Conservation (phyloP, 331 rosid genomes). For the Pyrus hybrid region DNA sequence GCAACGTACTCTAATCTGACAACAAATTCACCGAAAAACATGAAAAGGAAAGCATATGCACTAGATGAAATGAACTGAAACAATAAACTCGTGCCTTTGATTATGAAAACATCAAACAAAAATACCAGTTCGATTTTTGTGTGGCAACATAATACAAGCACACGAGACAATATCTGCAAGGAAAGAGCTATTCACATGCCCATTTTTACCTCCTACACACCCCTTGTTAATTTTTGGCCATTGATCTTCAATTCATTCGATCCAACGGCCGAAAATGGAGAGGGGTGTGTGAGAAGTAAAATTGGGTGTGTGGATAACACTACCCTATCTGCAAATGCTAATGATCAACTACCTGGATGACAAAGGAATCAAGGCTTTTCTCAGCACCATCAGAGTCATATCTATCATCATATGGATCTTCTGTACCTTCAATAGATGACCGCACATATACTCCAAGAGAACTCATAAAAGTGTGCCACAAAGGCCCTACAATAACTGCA, state of each 20-base stretch:
- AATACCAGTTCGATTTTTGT: not conserved
- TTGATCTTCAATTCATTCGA: too few relatives aligned
- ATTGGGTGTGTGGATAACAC: too few relatives aligned
- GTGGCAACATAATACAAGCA: not conserved
- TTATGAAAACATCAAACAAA: not conserved
- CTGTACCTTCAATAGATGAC: slow-evolving; percentile 75
- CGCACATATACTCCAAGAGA: slow-evolving; percentile 59
- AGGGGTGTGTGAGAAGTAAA: too few relatives aligned
- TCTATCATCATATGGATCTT: slow-evolving; percentile 77
- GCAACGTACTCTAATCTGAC: too few relatives aligned
- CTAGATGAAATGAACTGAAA: too few relatives aligned
- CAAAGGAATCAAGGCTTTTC: slow-evolving; percentile 85
- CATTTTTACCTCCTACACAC: too few relatives aligned
- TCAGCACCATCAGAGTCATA: slow-evolving; percentile 96
- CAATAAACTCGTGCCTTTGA: too few relatives aligned
- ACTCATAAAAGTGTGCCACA: slow-evolving; percentile 85
- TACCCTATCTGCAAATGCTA: not conserved
- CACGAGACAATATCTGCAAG: not conserved
- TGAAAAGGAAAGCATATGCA: too few relatives aligned
- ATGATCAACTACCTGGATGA: slow-evolving; percentile 60
- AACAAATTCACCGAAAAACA: too few relatives aligned
- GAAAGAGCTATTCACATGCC: too few relatives aligned
- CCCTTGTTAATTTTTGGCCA: too few relatives aligned
- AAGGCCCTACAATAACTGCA: slow-evolving; percentile 68
- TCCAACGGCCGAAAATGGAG: too few relatives aligned